A percentile compares a stretch with the other conserved stretches of the same genome.
Evolutionary conservation across 2,329 filamentous ascomycete genomes (phyloP).

Genomic region (Aaosphaeria pasadenensis): DNA sequence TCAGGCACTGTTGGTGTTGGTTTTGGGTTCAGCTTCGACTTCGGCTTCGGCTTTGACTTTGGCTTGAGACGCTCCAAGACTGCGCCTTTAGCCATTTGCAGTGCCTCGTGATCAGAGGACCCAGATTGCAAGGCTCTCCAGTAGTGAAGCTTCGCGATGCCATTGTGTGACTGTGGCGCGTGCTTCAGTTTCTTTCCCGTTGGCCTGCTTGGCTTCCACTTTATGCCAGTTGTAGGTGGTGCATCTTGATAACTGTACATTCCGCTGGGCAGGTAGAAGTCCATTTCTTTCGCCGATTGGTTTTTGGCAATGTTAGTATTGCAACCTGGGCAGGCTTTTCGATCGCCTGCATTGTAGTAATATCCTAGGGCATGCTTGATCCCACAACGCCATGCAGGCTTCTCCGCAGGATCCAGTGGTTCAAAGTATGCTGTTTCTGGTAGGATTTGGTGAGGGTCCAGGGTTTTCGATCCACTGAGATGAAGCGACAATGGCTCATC

Average conservation of each 20-base stretch:
- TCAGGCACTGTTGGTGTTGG: neutral
- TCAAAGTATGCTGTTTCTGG: constrained; percentile 20
- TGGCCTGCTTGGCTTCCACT: constrained; percentile 18
- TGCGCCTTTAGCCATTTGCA: constrained; percentile 9
- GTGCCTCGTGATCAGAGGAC: constrained; percentile 9
- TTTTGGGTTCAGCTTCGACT: constrained; percentile 1
- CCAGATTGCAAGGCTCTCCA: constrained; percentile 14
- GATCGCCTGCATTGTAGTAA: constrained; percentile 27
- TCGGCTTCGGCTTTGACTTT: constrained; percentile 3
- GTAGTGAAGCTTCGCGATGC: constrained; percentile 21
- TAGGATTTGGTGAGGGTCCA: constrained; percentile 15
- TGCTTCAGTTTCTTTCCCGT: constrained; percentile 4
- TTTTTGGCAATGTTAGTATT: constrained; percentile 13
- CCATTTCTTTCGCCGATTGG: constrained; percentile 11
- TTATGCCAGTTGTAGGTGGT: constrained; percentile 2
- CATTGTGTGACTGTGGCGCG: constrained; percentile 15
- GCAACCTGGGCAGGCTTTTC: constrained; percentile 21
- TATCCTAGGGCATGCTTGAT: constrained; percentile 22
- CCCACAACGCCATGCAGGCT: constrained; percentile 23
- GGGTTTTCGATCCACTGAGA: constrained; percentile 13
- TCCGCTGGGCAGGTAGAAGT: constrained; percentile 23
- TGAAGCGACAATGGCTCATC: constrained; percentile 1
- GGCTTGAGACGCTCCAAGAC: constrained; percentile 11
- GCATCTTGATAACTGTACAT: constrained; percentile 13
- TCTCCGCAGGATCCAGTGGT: constrained; percentile 7